Evolutionary conservation across 1,284 basidiomycete genomes (phyloP).

Genomic region (Rhizopogon hawkerae): DNA sequence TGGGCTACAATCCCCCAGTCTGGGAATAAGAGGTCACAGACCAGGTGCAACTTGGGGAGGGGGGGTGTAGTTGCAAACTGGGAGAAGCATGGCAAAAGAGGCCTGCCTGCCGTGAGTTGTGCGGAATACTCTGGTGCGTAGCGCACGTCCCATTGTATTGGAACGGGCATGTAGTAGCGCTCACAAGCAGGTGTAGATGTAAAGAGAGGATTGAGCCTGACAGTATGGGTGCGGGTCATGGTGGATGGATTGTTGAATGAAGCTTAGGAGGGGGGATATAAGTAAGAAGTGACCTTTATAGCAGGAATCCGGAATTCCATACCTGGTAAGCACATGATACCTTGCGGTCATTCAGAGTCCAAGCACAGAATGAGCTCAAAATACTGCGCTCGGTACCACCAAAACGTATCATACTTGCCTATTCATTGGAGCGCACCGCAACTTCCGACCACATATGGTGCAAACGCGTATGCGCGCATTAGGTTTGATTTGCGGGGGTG

Average conservation of each 20-base stretch:
- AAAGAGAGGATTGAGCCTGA: constrained; percentile 17
- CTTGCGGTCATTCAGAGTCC: neutral
- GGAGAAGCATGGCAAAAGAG: constrained; percentile 23
- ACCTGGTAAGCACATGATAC: neutral
- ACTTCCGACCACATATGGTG: neutral
- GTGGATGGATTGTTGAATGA: constrained; percentile 3
- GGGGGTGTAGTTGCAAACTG: constrained; percentile 37
- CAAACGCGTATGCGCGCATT: neutral
- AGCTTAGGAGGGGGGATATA: neutral
- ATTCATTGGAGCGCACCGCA: constrained; percentile 14
- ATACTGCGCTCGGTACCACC: neutral
- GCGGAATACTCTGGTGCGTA: constrained; percentile 29
- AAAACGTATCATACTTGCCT: constrained; percentile 2
- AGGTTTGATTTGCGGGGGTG: neutral
- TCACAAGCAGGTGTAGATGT: constrained; percentile 12
- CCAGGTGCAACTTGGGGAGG: constrained; percentile 30
- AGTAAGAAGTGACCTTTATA: constrained; percentile 16
- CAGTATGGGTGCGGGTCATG: constrained; percentile 15
- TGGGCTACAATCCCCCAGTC: constrained; percentile 29
- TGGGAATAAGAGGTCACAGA: constrained; percentile 38
- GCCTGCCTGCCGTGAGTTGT: constrained; percentile 15
- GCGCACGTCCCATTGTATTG: constrained; percentile 42
- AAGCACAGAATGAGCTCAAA: neutral
- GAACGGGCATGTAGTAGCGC: constrained; percentile 8
- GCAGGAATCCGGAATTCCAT: neutral